Evolutionary conservation across 2,329 filamentous ascomycete species (phyloP), one percentile per base, ranked within the genome.

Genomic region (Pseudophaeomoniella oleicola): DNA sequence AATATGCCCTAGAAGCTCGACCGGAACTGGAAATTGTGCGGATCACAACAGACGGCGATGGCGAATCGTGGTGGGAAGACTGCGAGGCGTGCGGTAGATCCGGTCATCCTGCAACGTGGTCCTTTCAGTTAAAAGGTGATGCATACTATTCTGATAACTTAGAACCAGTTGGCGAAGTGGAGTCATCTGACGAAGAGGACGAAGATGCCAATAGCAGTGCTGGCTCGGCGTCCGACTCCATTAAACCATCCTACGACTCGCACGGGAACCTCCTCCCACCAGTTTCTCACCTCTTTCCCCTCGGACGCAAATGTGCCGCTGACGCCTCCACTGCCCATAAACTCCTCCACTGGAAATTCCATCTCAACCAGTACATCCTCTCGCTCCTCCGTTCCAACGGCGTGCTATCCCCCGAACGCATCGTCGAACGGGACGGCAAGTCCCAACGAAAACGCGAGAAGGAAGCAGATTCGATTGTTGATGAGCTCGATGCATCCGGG

Each of bases 341-440:
- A 1, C 65, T 88, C 3, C 67, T 75, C 3, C 83, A 90, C 56
- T 87, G 83, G 83, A 78, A 78, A 39, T 72, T 71, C 41, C 71
- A 76, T 32, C 71, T 88, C n/a, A 78, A 81, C 49, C 68, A 78
- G 44, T 81, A 72, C 69, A 76, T 87, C 0, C 64, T 79, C 16
- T 65, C 69, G 17, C 72, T 71, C 37, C 69, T 90, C 0, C 56
- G 65, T 16, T 54, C 54, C 1, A 64, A 76, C 40, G 75, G 73
- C 0, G 67, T 78, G 43, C 63, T 79, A 43, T 61, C 60, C 0
- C 58, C 73, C 1, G 57, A 67, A 9, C 68, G 74, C 48, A 59
- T 85, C 19, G 60, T 75, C 1, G 63, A 75, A 50, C 64, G 79
- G 5, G 74, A 77, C 39, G 14, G 18, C 12, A 70, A 74, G 71